Evolutionary conservation across 1,139 yeast genomes (phyloP).

Genomic region (Pneumocystis canis): DNA sequence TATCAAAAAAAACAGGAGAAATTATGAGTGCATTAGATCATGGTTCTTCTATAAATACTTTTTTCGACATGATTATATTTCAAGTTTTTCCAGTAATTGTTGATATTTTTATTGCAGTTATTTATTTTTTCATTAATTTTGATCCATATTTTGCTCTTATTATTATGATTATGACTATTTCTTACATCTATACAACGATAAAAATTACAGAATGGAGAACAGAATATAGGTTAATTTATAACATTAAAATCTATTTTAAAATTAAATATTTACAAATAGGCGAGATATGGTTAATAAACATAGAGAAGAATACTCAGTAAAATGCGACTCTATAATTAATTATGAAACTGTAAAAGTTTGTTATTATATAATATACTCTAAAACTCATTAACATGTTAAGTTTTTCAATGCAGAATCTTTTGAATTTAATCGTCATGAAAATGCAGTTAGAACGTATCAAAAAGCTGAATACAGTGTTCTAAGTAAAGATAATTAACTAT

Average conservation of each 20-base stretch:
- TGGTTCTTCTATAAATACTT: conserved; percentile 96
- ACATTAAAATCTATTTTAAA: neutral
- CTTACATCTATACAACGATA: conserved; percentile 75
- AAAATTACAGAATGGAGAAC: conserved; percentile 93
- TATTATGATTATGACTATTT: conserved; percentile 68
- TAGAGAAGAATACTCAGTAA: conserved; percentile 86
- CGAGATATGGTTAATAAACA: conserved; percentile 85
- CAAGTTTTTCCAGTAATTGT: conserved; percentile 83
- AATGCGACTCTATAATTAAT: conserved; percentile 81
- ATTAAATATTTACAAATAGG: conserved; percentile 35
- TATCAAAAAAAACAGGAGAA: conserved; percentile 87
- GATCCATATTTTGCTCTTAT: conserved; percentile 77
- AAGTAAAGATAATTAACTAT: neutral
- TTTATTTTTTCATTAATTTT: conserved; percentile 82
- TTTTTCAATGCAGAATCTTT: neutral
- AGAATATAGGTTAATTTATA: conserved; percentile 20
- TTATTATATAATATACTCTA: neutral
- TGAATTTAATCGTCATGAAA: neutral
- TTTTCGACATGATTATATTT: conserved; percentile 32
- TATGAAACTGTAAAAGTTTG: conserved; percentile 72
- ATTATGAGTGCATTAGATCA: conserved; percentile 87
- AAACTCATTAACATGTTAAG: neutral
- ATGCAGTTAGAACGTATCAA: neutral
- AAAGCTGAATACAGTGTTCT: neutral
- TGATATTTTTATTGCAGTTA: conserved; percentile 58